Percentiles rank a stretch among this genome's conserved stretches.
phyloP scores from a whole-genome alignment of 768 basidiomycete species.

The Collybiopsis luxurians region DNA sequence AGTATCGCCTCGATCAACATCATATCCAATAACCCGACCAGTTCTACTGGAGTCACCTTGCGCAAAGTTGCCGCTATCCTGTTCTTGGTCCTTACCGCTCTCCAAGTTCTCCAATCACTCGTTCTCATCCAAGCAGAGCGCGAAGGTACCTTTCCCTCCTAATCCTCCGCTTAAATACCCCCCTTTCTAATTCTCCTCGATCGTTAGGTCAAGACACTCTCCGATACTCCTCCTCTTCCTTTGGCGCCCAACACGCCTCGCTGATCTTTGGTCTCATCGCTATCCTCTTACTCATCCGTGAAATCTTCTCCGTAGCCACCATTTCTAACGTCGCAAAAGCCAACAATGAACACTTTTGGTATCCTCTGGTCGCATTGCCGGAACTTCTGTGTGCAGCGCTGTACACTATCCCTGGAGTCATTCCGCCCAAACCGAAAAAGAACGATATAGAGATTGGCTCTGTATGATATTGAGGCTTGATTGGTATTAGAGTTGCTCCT shows the following conservation, averaged over 20 bases:
- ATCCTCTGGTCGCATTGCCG: constrained; percentile 36
- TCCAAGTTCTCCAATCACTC: constrained; percentile 29
- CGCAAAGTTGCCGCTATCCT: constrained; percentile 31
- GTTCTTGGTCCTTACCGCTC: constrained; percentile 32
- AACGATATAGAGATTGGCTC: no score
- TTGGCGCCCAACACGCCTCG: constrained; percentile 26
- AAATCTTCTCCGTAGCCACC: constrained; percentile 33
- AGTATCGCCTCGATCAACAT: constrained; percentile 28
- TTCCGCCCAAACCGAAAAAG: constrained; percentile 19
- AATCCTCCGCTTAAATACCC: no score
- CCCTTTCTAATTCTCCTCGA: no score
- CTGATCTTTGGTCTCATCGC: constrained; percentile 32
- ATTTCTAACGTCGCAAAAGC: constrained; percentile 20
- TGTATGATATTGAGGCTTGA: no score
- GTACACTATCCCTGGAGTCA: constrained; percentile 31
- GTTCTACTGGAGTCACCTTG: constrained; percentile 16
- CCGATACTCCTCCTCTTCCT: not conserved
- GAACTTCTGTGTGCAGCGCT: constrained; percentile 36
- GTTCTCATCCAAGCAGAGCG: constrained; percentile 11
- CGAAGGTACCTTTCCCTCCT: not conserved
- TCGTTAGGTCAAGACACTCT: not conserved
- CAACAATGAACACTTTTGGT: constrained; percentile 37
- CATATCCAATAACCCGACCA: constrained; percentile 11
- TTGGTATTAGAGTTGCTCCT: no score
- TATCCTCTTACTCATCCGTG: constrained; percentile 33